Evolutionary conservation across 805 yeast genomes (phyloP).

Genomic region (Myxozyma melibiosi): DNA sequence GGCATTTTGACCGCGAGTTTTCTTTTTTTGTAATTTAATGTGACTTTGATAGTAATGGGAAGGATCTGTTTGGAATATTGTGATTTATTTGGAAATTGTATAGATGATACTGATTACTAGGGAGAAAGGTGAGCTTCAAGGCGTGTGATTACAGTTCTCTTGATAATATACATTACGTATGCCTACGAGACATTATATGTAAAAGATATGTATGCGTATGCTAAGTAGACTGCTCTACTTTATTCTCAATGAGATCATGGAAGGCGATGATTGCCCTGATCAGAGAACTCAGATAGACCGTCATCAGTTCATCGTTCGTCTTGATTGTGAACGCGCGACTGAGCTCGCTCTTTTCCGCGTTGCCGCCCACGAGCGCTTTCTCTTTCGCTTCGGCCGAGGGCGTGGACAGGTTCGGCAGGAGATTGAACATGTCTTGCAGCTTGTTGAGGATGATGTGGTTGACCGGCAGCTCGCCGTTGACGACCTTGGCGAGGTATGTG

Average conservation of each 20-base stretch:
- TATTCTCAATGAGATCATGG: constrained; percentile 95
- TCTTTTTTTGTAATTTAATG: no score
- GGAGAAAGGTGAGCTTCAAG: no score
- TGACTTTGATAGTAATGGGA: no score
- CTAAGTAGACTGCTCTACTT: constrained; percentile 55
- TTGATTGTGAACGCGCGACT: constrained; percentile 83
- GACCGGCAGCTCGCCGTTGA: constrained; percentile 71
- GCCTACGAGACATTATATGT: no score
- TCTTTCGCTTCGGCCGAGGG: constrained; percentile 36
- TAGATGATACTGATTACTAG: no score
- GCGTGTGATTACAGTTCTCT: no score
- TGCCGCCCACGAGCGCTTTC: constrained; percentile 20
- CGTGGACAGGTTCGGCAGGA: constrained; percentile 73
- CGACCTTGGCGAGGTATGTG: constrained; percentile 72
- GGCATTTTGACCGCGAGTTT: no score
- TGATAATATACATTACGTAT: no score
- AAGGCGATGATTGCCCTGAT: constrained; percentile 95
- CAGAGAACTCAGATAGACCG: constrained; percentile 82
- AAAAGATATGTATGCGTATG: no score
- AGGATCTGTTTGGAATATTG: no score
- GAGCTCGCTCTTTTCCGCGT: constrained; percentile 53
- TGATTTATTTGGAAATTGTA: no score
- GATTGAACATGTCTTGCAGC: constrained; percentile 90
- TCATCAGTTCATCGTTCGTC: constrained; percentile 95
- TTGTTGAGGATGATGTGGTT: constrained; percentile 90